Percentiles rank a stretch among this genome's conserved stretches.
Evolutionary conservation across 805 yeast species (phyloP).

Genomic region (Starmera amethionina): DNA sequence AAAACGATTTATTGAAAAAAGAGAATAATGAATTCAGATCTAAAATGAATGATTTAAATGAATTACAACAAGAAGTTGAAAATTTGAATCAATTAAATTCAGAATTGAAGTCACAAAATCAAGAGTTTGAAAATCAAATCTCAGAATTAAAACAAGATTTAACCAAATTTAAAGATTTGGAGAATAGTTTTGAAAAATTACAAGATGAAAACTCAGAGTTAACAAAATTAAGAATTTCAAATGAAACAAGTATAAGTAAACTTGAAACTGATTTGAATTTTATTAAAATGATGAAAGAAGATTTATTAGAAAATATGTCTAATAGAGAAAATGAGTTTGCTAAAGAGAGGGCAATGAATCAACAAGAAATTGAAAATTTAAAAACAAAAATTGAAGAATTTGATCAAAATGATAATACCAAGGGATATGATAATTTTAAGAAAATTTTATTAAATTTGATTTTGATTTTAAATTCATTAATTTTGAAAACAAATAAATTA

Average conservation of each 20-base stretch:
- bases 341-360: constrained; percentile 39
- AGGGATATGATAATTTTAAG: neutral
- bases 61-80: no score
- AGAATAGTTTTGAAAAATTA: constrained; percentile 17
- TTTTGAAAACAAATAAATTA: constrained; percentile 31
- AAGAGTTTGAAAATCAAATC: neutral
- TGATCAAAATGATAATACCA: constrained; percentile 25
- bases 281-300: constrained; percentile 40
- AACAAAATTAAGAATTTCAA: constrained; percentile 2
- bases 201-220: no score
- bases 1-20: neutral
- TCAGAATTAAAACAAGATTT: constrained; percentile 1
- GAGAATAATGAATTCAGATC: no score
- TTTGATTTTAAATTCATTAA: constrained; percentile 19
- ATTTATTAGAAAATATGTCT: constrained; percentile 57
- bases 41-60: no score
- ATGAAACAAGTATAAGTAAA: constrained; percentile 1
- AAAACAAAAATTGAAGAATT: constrained; percentile 36
- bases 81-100: neutral
- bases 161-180: constrained; percentile 9
- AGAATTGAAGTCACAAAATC: constrained; percentile 1
- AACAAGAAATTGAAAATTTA: constrained; percentile 39
- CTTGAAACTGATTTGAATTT: constrained; percentile 4
- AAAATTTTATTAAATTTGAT: constrained; percentile 23
- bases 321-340: constrained; percentile 51